Percentiles rank a stretch among this genome's conserved stretches.
phyloP scores from a whole-genome alignment of 2,329 filamentous ascomycete species.

The Colletotrichum navitas region DNA sequence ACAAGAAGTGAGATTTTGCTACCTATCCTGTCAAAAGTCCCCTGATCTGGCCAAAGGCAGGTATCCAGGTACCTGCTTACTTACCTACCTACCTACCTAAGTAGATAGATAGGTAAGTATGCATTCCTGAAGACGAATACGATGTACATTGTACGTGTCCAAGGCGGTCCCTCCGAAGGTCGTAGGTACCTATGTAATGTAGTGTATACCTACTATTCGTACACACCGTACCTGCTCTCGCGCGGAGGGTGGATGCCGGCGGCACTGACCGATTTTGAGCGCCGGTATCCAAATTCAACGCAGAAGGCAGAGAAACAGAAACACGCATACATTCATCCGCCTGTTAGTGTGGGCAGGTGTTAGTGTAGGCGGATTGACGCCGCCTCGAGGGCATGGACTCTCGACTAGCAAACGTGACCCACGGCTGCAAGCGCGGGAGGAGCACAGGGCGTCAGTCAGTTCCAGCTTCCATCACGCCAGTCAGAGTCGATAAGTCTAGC shows the following conservation, averaged over 20 bases:
- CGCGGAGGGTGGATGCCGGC: neutral
- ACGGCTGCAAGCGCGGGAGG: conserved; percentile 26
- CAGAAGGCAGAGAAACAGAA: neutral
- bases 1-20: neutral
- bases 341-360: neutral
- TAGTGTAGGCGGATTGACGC: neutral
- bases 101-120: neutral
- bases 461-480: conserved; percentile 29
- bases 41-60: conserved; percentile 14
- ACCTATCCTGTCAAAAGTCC: conserved; percentile 18
- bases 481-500: conserved; percentile 17
- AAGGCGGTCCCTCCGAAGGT: no score
- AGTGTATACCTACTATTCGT: no score
- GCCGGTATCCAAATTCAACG: neutral
- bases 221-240: neutral
- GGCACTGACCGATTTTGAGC: neutral
- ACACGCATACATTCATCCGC: neutral
- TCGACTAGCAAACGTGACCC: neutral
- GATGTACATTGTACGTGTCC: no score
- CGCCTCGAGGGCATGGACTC: neutral
- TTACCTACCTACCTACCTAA: neutral
- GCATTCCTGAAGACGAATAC: neutral
- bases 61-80: neutral
- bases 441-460: conserved; percentile 37
- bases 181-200: no score